Evolutionary conservation across 1,139 yeast species (phyloP), one percentile per base, ranked within the genome.

Genomic region (Candida sanyaensis): DNA sequence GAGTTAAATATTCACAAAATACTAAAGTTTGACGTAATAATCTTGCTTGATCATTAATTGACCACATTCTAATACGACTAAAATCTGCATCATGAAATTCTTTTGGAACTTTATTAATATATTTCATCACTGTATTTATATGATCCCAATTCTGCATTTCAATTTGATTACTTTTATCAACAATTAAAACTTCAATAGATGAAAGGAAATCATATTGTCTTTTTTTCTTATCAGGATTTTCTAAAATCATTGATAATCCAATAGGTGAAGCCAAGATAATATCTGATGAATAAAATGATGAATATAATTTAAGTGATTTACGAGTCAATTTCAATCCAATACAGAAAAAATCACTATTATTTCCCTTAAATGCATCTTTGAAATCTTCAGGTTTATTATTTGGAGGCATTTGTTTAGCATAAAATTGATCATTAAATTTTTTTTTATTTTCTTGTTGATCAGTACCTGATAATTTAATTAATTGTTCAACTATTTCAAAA

Each of bases 131-230:
- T 0, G 85, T 77, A 37, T 75, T 77, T 6, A 93, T 78, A 68
- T 93, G 96, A 37, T 88, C 88, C 93, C 97, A 88, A 60, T 92
- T 91, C 68, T 95, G 99, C 88, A 88, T 88, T 62, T 88, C 89
- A 53, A 92, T 76, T 38, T 92, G 90, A 61, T 91, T 91, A 8
- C 96, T 84, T 59, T 86, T 88, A 65, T 93, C 99, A 36, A 91
- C 70, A 28, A 92, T 71, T 41, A 86, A 68, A 6, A 95, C 66
- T 65, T 93, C 99, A 54, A 93, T 87, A 1, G 98, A 91, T 31
- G 96, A 86, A 48, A 95, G 69, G 60, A 90, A 93, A 63, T 92
- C 97, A 43, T 64, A 69, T 50, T 75, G 78, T 64, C 83, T 62
- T 68, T 83, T 82, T 60, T 73, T 73, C 59, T 80, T 80, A 56